Percentiles rank a stretch among this genome's conserved stretches.
phyloP scores from a whole-genome alignment of 2,329 filamentous ascomycete species.

The Colletotrichum tanaceti region DNA sequence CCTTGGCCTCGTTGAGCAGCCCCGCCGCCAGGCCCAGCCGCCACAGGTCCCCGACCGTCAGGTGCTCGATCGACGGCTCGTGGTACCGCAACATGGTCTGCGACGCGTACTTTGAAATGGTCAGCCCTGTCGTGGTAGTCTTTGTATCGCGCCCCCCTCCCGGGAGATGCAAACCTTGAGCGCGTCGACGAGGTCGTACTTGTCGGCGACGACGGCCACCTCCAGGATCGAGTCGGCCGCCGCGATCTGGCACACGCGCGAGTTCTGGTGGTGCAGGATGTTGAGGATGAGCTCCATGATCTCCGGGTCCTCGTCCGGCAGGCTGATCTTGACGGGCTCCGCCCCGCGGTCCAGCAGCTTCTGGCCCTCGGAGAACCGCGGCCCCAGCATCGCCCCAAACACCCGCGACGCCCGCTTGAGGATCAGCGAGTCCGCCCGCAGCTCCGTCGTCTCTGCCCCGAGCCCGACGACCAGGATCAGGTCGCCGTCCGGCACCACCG shows the following conservation, averaged over 20 bases:
- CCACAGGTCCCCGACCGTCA: conserved; percentile 39
- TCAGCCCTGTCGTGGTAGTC: too few species aligned
- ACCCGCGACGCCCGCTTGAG: conserved; percentile 46
- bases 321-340: conserved; percentile 43
- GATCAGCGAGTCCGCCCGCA: conserved; percentile 42
- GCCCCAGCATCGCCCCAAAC: conserved; percentile 45
- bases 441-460: conserved; percentile 30
- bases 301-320: conserved; percentile 48
- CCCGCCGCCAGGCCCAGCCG: conserved; percentile 36
- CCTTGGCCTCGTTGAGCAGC: conserved; percentile 31
- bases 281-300: conserved; percentile 49
- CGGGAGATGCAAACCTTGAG: background rate
- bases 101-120: conserved; percentile 25
- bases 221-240: conserved; percentile 46
- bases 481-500: conserved; percentile 41
- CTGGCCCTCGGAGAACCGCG: conserved; percentile 43
- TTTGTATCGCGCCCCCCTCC: too few species aligned
- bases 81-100: conserved; percentile 38
- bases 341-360: conserved; percentile 34
- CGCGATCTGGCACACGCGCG: conserved; percentile 45
- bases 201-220: conserved; percentile 46
- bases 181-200: conserved; percentile 44
- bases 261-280: conserved; percentile 48
- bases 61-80: conserved; percentile 35
- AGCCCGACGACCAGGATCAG: conserved; percentile 44